phyloP scores from a whole-genome alignment of 768 basidiomycete genomes.

The Strobilomyces dryophilus region DNA sequence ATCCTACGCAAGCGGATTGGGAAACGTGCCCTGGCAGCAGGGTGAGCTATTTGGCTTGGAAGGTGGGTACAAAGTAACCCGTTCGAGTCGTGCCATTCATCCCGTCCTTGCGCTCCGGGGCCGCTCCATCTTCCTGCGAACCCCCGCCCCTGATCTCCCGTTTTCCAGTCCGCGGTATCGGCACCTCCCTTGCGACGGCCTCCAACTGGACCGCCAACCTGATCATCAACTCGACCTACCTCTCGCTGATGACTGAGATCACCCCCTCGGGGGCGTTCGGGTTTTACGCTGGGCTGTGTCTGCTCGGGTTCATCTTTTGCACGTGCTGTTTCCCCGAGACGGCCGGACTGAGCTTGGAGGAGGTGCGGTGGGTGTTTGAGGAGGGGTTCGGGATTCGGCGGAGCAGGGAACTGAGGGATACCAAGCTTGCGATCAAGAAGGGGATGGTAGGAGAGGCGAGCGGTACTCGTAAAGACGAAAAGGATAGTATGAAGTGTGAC shows the following conservation, averaged over 20 bases:
- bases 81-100: not conserved
- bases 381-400: slow-evolving; percentile 61
- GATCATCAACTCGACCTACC: slow-evolving; percentile 75
- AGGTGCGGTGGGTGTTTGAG: slow-evolving; percentile 59
- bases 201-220: slow-evolving; percentile 79
- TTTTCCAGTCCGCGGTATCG: slow-evolving; percentile 63
- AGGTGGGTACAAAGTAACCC: slow-evolving; percentile 33
- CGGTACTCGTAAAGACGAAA: not conserved
- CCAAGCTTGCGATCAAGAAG: slow-evolving; percentile 15
- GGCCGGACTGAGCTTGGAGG: slow-evolving; percentile 66
- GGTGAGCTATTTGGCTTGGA: slow-evolving; percentile 80
- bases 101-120: no score
- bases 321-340: slow-evolving; percentile 76
- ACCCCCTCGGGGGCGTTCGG: slow-evolving; percentile 75
- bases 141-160: no score
- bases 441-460: not conserved
- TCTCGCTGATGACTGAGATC: slow-evolving; percentile 69
- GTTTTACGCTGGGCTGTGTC: slow-evolving; percentile 71
- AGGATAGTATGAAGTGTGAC: no score
- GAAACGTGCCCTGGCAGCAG: slow-evolving; percentile 86
- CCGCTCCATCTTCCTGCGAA: not conserved
- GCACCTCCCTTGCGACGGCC: slow-evolving; percentile 69
- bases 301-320: slow-evolving; percentile 67
- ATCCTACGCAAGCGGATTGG: slow-evolving; percentile 74
- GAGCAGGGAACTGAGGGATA: slow-evolving; percentile 42